Percentiles rank a stretch among this genome's conserved stretches.
Evolutionary conservation across 2,329 filamentous ascomycete species (phyloP).

Genomic region (Neonectria faginata): DNA sequence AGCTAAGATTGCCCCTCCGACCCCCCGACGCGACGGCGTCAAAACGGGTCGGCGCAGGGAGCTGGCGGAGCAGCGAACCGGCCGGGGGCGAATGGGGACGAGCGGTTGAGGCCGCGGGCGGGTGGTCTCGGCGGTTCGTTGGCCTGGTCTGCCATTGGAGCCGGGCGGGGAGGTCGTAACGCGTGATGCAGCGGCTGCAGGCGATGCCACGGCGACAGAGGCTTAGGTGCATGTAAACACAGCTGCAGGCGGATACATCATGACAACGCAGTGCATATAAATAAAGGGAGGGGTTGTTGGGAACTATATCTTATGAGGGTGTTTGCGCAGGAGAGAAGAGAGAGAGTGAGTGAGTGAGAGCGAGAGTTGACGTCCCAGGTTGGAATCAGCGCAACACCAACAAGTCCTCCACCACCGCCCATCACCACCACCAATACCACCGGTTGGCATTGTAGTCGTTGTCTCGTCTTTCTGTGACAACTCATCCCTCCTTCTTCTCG

Average conservation of each 20-base stretch:
- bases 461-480: neutral
- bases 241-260: slow-evolving; percentile 37
- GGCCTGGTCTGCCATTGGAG: slow-evolving; percentile 39
- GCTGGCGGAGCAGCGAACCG: slow-evolving; percentile 22
- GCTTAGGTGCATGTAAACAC: slow-evolving; percentile 45
- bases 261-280: slow-evolving; percentile 33
- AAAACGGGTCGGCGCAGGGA: slow-evolving; percentile 16
- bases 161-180: slow-evolving; percentile 26
- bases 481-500: neutral
- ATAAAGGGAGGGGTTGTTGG: slow-evolving; percentile 22
- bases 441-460: neutral
- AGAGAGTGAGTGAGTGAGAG: neutral
- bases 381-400: slow-evolving; percentile 17
- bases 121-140: slow-evolving; percentile 26
- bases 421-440: slow-evolving; percentile 12
- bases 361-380: slow-evolving; percentile 7
- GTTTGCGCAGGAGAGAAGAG: neutral
- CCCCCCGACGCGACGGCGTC: slow-evolving; percentile 8
- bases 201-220: slow-evolving; percentile 46
- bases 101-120: slow-evolving; percentile 10
- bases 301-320: too few species aligned
- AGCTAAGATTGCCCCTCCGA: neutral
- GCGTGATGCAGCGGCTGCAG: slow-evolving; percentile 39
- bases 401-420: neutral
- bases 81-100: slow-evolving; percentile 19